These are phyloP conservation scores for Cinnamomum micranthum DNA, from an alignment of 164 flowering plant genomes.

Conservation along the genomic window DNA sequence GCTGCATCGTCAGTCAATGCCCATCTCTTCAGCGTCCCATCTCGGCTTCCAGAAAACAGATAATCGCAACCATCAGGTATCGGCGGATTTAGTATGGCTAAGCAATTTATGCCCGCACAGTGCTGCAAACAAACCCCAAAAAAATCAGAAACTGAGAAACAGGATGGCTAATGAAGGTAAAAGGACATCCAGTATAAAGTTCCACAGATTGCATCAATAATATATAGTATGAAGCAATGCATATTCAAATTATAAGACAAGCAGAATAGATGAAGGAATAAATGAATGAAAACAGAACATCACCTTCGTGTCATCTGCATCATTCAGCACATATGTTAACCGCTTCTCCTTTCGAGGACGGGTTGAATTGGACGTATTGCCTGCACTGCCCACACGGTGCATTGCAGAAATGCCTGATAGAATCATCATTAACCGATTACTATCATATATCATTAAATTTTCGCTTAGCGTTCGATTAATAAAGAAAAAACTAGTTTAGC, in stretches of 20 bases:
- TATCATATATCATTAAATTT: not conserved
- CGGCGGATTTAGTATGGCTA: slow-evolving; percentile 58
- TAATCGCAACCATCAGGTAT: slow-evolving; percentile 41
- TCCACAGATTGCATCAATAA: not conserved
- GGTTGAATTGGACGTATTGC: slow-evolving; percentile 58
- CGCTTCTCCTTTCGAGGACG: slow-evolving; percentile 94
- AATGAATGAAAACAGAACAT: slow-evolving; percentile 10
- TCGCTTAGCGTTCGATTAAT: not conserved
- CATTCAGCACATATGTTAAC: slow-evolving; percentile 80
- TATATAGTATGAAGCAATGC: not conserved
- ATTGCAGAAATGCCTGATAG: slow-evolving; percentile 34
- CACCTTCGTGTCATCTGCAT: slow-evolving; percentile 81
- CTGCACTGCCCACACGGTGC: slow-evolving; percentile 98
- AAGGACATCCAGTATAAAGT: not conserved
- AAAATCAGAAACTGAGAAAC: too few species aligned
- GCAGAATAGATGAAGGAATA: not conserved
- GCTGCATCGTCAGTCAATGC: slow-evolving; percentile 62
- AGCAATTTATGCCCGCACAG: slow-evolving; percentile 89
- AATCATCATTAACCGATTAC: not conserved
- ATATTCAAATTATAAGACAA: not conserved
- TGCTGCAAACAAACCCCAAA: slow-evolving; percentile 50
- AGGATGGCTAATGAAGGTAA: not conserved
- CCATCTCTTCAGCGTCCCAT: slow-evolving; percentile 96
- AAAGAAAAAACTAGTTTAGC: too few species aligned
- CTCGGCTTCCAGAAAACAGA: slow-evolving; percentile 94